Evolutionary conservation across 75 land plant species (phyloP), one percentile per base, ranked within the genome.

Genomic region (Larix kaempferi): DNA sequence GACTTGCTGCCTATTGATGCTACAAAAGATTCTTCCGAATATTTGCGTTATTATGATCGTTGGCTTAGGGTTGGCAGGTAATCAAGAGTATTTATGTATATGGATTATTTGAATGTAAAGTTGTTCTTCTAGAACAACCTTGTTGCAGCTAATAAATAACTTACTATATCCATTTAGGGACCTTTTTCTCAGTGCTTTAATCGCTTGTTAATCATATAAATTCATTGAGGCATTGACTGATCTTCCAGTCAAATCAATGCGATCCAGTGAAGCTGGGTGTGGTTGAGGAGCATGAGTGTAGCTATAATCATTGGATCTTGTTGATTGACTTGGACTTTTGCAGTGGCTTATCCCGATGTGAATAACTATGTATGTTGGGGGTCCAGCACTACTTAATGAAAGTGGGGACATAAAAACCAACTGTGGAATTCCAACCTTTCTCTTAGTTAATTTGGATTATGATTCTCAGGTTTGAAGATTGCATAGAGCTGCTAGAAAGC

Each of bases 31-130:
- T 13, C 69, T 60, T 56, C 77, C 37, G 65, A 80, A 69, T 74
- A 82, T 59, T 58, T 83, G 13, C 74, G 74, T 35, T 21, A 80
- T 56, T 92, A 92, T 75, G 75, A 83, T 39, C 74, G 75, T 44
- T 81, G 85, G 62, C 77, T 92, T 62, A 84, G 80, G 74, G 87
- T 75, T 74, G 91, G 86, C 59, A 92, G 95, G 95, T 90, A 86
- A 56, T 17, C 64, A 39, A 62, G 4, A 74, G 57, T 35, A 27
- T 77, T 17, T 37, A 22, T 56, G 7, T 63, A 19, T 49, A 41
- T 37, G 73, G 44, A 65, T 23, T 35, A 59, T 29, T 49, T 74
- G 25, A 60, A 33, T 56, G 41, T 44, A 54, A 1, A 41, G 12
- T 59, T 11, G n/a, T 23, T 15, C n/a, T 17, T 73, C n/a, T 25